Evolutionary conservation across 139 green algal species (phyloP), one percentile per base, ranked within the genome.

Genomic region (Coelastrella sp.): DNA sequence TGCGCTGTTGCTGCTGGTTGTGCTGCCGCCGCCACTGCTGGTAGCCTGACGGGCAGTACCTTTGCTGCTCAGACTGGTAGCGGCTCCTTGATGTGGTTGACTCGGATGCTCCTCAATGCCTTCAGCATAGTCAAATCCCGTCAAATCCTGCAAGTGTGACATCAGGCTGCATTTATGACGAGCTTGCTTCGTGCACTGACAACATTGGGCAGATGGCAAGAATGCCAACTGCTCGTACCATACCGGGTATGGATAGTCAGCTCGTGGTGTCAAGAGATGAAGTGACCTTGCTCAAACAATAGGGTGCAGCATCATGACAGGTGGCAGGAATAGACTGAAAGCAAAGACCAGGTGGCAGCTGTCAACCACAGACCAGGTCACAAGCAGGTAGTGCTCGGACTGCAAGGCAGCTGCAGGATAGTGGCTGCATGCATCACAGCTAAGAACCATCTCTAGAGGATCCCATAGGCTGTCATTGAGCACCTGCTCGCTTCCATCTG

Each of bases 51-150:
- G 67, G n/a, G n/a, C 27, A 69, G 8, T 8, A 40, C n/a, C 62
- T 21, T 15, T 69, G 62, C 25, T 69, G 62, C n/a, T n/a, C n/a
- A n/a, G n/a, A n/a, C n/a, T n/a, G n/a, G n/a, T n/a, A n/a, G n/a
- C n/a, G n/a, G 73, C 30, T 81, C 32, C 32, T 41, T 8, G 34
- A 9, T 27, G 23, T n/a, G n/a, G n/a, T n/a, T 72, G 77, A 30
- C 17, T 25, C 30, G 34, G 6, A 27, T 25, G 59, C 63, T 9
- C 11, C 45, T 57, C 11, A 57, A 23, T 9, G 45, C 34, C 77
- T 63, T 23, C 77, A 73, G 35, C 76, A 23, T 64, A 9, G 68
- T 84, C 78, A 76, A 84, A 84, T 15, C 76, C 78, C 30, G 60
- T 74, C 43, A 84, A 25, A 27, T 84, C 78, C 59, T 74, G 78